Evolutionary conservation across 2,329 filamentous ascomycete species (phyloP).

Genomic region (Alternaria dauci): DNA sequence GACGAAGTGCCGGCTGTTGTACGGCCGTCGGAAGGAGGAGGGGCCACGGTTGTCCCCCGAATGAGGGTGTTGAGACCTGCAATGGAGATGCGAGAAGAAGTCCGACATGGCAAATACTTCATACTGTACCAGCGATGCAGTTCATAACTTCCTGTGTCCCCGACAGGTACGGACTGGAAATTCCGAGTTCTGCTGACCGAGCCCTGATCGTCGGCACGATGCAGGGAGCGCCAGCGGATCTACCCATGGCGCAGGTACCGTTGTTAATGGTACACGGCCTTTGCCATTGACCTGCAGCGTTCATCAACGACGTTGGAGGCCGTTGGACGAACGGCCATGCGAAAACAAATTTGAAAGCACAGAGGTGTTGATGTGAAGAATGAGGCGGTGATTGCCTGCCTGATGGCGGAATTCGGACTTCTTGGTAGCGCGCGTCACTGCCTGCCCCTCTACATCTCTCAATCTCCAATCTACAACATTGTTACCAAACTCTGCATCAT

Average conservation of each 20-base stretch:
- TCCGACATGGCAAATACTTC: slow-evolving; percentile 8
- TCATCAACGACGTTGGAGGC: neutral
- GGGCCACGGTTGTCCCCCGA: slow-evolving; percentile 32
- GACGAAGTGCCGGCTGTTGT: slow-evolving; percentile 24
- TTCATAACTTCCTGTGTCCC: neutral
- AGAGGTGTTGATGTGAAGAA: slow-evolving; percentile 3
- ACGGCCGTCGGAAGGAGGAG: slow-evolving; percentile 43
- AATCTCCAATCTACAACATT: slow-evolving; percentile 14
- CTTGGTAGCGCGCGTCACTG: slow-evolving; percentile 38
- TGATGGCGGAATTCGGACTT: slow-evolving; percentile 27
- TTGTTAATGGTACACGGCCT: neutral
- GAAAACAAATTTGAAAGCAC: neutral
- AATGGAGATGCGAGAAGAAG: slow-evolving; percentile 23
- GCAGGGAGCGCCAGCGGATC: slow-evolving; percentile 17
- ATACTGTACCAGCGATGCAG: neutral
- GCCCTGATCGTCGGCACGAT: slow-evolving; percentile 10
- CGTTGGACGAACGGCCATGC: neutral
- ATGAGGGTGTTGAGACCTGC: slow-evolving; percentile 9
- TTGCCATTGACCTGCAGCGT: slow-evolving; percentile 1
- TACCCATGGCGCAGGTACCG: slow-evolving; percentile 17
- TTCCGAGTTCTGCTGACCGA: neutral
- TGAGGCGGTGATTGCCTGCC: slow-evolving; percentile 23
- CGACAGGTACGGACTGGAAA: neutral
- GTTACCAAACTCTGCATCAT: slow-evolving; percentile 8
- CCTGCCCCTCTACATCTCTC: slow-evolving; percentile 26